phyloP scores from a whole-genome alignment of 164 flowering plant species.

The Umbilicus rupestris region DNA sequence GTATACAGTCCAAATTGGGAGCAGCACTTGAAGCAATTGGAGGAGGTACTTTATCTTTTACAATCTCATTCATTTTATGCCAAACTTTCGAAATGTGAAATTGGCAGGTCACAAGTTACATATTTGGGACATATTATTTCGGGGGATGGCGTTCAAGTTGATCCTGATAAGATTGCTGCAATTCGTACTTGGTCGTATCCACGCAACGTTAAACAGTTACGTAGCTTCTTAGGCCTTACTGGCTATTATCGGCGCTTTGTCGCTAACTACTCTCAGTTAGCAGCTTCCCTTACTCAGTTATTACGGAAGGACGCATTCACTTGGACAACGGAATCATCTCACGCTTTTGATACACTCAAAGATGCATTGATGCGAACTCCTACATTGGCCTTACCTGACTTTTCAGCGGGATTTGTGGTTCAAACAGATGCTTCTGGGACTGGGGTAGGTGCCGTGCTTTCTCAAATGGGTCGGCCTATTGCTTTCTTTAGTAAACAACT shows the following conservation, averaged over 20 bases:
- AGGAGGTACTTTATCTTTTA: not conserved
- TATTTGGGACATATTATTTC: not conserved
- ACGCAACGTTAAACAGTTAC: not conserved
- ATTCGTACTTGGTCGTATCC: slow-evolving; percentile 8
- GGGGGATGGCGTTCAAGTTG: not conserved
- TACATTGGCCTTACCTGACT: not conserved
- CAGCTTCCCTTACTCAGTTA: not conserved
- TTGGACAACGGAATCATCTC: not conserved
- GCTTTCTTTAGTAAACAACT: too few species aligned
- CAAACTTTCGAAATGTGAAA: not conserved
- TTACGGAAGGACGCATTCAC: slow-evolving; percentile 7
- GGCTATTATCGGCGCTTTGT: slow-evolving; percentile 14
- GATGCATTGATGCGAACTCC: not conserved
- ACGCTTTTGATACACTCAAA: slow-evolving; percentile 13
- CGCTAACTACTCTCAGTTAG: not conserved
- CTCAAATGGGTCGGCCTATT: slow-evolving; percentile 9
- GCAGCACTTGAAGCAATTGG: not conserved
- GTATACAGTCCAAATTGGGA: not conserved
- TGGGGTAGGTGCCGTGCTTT: slow-evolving; percentile 12
- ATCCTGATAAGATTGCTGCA: not conserved
- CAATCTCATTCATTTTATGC: not conserved
- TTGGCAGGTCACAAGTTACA: not conserved
- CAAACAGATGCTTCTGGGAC: slow-evolving; percentile 10
- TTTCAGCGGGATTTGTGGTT: not conserved
- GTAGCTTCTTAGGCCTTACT: slow-evolving; percentile 14